Base-by-base conservation (phyloP, 2,329 filamentous ascomycete genomes). In the Lanzia echinophila region DNA sequence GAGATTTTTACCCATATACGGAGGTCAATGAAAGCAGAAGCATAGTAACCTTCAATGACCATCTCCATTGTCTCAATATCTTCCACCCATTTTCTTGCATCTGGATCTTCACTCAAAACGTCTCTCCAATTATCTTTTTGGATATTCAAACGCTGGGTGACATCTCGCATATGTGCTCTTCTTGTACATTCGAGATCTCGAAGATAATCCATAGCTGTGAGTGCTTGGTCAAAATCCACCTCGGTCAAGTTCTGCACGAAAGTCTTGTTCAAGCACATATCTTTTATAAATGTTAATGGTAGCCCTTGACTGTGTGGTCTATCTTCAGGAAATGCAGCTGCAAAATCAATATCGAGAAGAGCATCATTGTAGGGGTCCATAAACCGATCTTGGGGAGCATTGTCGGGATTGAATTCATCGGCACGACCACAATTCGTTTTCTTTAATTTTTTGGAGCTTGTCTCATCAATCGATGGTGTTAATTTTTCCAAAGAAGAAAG, bases 201-300 rank as follows among this genome's bases (percentile, higher is more conserved):
- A 10, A 67, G 51, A 36, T 65, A 67, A 42, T 67, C 65, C 19
- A 67, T 43, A 2, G 49, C 60, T 2, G 55, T 58, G 8, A 67
- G 45, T 10, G 60, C 58, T 44, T 60, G 58, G 17, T 31, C 38
- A 42, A 65, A 65, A 11, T 63, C 50, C 0, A 56, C 62, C 8
- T 60, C 55, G 19, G 57, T 33, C 32, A 60, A 60, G 4, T 63
- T 47, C n/a, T 50, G 32, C 17, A 28, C 17, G 33, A 64, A 64
- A 8, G 55, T 54, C 20, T 55, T 54, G 3, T 62, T 47, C 11
- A 62, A 47, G 36, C 58, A 62, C 19, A 63, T 54, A 19, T 56
- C 47, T 17, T 46, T 24, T 7, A 65, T 49, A 7, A 63, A 58
- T 2, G 44, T 19, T 4, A 47, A 34, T 31, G 63, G 61, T 2